Evolutionary conservation across 2,329 filamentous ascomycete species (phyloP).

Genomic region (Leptographium flavum): DNA sequence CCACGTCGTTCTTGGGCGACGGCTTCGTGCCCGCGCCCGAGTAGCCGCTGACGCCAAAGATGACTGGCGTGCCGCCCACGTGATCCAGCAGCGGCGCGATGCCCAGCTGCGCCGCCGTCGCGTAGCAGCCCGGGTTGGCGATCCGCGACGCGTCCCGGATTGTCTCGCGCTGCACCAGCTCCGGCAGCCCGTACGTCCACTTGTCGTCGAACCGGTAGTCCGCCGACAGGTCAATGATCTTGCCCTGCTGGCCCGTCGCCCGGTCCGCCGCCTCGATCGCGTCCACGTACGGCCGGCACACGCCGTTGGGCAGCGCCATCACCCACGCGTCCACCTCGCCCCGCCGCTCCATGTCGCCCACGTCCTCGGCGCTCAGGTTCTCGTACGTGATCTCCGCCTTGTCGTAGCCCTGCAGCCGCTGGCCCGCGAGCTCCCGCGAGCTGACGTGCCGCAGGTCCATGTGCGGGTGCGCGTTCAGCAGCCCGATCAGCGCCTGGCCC

Average conservation of each 20-base stretch:
- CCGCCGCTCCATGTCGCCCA: conserved; percentile 68
- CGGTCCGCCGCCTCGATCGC: conserved; percentile 53
- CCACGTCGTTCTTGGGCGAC: conserved; percentile 82
- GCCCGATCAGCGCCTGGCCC: conserved; percentile 74
- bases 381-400: conserved; percentile 90
- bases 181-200: conserved; percentile 86
- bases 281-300: conserved; percentile 87
- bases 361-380: conserved; percentile 75
- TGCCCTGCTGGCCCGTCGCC: conserved; percentile 37
- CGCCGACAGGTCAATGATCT: conserved; percentile 90
- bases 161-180: conserved; percentile 61
- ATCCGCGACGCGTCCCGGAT: conserved; percentile 73
- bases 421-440: conserved; percentile 78
- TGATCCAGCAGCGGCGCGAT: conserved; percentile 68
- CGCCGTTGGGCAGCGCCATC: conserved; percentile 90
- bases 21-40: conserved; percentile 92
- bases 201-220: conserved; percentile 80
- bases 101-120: conserved; percentile 80
- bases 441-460: conserved; percentile 87
- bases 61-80: conserved; percentile 62
- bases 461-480: conserved; percentile 76
- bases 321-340: conserved; percentile 92
- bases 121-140: conserved; percentile 88
- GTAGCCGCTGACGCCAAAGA: conserved; percentile 89
- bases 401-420: conserved; percentile 76